Evolutionary conservation across 495 filamentous ascomycete genomes (phyloP), one percentile per base, ranked within the genome.

Genomic region (Cladorrhinum samala): DNA sequence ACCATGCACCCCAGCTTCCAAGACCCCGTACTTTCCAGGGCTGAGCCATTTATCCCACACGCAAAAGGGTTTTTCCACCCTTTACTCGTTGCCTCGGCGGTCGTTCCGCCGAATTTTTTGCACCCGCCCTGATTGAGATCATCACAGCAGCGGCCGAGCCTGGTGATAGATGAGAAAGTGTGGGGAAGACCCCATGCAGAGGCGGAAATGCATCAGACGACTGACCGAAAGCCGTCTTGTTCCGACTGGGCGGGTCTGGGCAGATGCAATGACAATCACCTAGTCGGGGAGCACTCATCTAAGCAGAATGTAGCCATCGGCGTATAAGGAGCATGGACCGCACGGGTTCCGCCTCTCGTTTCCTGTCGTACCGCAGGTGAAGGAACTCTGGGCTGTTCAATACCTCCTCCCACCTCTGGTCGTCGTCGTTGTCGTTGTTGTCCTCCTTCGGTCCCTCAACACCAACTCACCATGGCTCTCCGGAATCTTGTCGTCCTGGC

Each of bases 21-120:
- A 33, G 11, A 33, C 27, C 27, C 27, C 27, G n/a, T 33, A 11
- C 6, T 33, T 11, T 11, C 27, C 5, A 33, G 27, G 11, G 5
- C 27, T 30, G 18, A 18, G 46, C 42, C 46, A 54, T 60, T 55
- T 61, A 61, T 56, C 61, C 49, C 58, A 50, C 45, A 53, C 52
- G 20, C 46, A 25, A 42, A 52, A 40, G 25, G n/a, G 43, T 50
- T 55, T 57, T 47, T 46, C 54, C 57, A 21, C 42, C 21, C 27
- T 19, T 52, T 46, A 43, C 41, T 27, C n/a, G 49, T 24, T 40
- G n/a, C 23, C 39, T 41, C n/a, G 47, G 24, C n/a, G 11, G 52
- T 42, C 47, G 56, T 44, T 48, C 37, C n/a, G 33, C 27, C 36
- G 16, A 39, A 48, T 56, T 59, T 53, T 55, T 17, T 8, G 20